Percentiles rank a stretch among this genome's conserved stretches.
phyloP scores from a whole-genome alignment of 345 rosid species.

The Camelina sativa region DNA sequence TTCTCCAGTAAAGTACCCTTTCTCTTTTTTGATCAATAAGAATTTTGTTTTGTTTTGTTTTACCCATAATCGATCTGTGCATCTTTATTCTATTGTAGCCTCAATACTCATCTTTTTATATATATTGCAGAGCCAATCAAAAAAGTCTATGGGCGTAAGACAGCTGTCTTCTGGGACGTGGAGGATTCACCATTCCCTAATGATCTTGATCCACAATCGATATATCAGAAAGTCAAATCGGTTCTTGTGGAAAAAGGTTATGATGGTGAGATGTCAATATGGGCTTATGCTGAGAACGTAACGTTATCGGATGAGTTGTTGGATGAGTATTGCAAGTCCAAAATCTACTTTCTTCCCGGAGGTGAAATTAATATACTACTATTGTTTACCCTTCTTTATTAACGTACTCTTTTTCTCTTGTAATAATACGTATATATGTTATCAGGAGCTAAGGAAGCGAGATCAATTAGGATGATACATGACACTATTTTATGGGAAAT shows the following conservation, averaged over 20 bases:
- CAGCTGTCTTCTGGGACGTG: not conserved
- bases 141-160: too few relatives aligned
- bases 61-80: too few relatives aligned
- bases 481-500: not conserved
- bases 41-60: too few relatives aligned
- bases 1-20: too few relatives aligned
- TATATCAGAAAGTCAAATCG: not conserved
- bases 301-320: not conserved
- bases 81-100: too few relatives aligned
- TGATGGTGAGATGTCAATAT: not conserved
- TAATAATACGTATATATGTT: too few relatives aligned
- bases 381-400: not conserved
- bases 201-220: not conserved
- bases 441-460: not conserved
- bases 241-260: not conserved
- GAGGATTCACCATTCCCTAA: not conserved
- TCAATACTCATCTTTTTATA: too few relatives aligned
- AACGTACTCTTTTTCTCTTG: too few relatives aligned
- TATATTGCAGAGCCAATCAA: too few relatives aligned
- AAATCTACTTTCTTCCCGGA: not conserved
- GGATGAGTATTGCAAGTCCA: not conserved
- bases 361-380: not conserved
- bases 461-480: not conserved
- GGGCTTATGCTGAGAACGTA: not conserved
- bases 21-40: too few relatives aligned